phyloP scores from a whole-genome alignment of 1,284 basidiomycete species.

The Microbotryomycetes sp. region DNA sequence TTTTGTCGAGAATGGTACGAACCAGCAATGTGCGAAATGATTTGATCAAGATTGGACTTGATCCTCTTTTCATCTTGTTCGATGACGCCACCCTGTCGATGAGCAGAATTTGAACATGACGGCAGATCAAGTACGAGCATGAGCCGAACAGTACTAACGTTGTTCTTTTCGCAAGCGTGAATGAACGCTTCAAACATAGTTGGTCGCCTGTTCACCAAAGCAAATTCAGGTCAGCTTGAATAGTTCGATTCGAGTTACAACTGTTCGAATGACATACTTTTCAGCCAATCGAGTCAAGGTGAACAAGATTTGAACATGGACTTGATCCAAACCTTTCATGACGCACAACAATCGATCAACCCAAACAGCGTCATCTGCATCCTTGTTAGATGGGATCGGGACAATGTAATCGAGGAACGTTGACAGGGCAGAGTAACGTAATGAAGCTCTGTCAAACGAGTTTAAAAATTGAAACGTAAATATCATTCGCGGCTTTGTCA shows the following conservation, averaged over 20 bases:
- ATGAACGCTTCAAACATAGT: conserved; percentile 60
- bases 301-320: conserved; percentile 47
- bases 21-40: conserved; percentile 9
- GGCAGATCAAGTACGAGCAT: not conserved
- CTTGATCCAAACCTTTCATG: conserved; percentile 62
- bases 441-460: conserved; percentile 48
- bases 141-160: conserved; percentile 51
- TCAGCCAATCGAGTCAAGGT: conserved; percentile 58
- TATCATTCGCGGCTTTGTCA: not conserved
- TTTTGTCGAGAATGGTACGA: not conserved
- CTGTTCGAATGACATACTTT: conserved; percentile 46
- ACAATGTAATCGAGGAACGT: conserved; percentile 68
- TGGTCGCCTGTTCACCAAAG: conserved; percentile 51
- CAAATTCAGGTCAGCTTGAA: not conserved
- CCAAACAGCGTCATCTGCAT: conserved; percentile 66
- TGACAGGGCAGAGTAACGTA: conserved; percentile 50
- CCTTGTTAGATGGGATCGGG: conserved; percentile 67
- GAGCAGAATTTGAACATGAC: not conserved
- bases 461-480: not conserved
- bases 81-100: conserved; percentile 69
- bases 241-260: too few species aligned
- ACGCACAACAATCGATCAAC: conserved; percentile 72
- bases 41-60: too few species aligned
- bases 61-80: conserved; percentile 60
- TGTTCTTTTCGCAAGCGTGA: conserved; percentile 65